phyloP scores from a whole-genome alignment of 2,329 filamentous ascomycete species.

The Graphilbum ipis-grandicollis region DNA sequence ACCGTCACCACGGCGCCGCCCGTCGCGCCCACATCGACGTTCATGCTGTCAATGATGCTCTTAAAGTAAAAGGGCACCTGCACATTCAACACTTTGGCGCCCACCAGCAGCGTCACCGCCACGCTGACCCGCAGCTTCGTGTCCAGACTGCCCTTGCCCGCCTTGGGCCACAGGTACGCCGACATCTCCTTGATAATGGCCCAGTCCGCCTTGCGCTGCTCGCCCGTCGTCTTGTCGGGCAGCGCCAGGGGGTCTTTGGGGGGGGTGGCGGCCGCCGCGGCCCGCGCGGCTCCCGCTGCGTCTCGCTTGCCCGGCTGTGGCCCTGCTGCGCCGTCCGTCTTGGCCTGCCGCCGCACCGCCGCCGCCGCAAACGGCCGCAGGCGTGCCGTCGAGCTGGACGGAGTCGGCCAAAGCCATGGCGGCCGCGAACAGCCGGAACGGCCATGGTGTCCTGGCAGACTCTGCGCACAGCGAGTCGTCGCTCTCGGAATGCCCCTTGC shows the following conservation, averaged over 20 bases:
- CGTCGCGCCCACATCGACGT: constrained; percentile 57
- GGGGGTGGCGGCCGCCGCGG: background rate
- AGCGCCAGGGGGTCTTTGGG: constrained; percentile 38
- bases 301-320: too few relatives aligned
- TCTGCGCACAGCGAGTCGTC: too few relatives aligned
- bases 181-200: constrained; percentile 98
- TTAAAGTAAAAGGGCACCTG: constrained; percentile 99
- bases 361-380: too few relatives aligned
- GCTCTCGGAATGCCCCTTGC: too few relatives aligned
- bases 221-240: constrained; percentile 53
- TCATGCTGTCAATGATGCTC: constrained; percentile 93
- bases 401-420: too few relatives aligned
- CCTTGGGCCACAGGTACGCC: constrained; percentile 90
- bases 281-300: background rate
- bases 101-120: constrained; percentile 68
- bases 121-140: constrained; percentile 74
- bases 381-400: too few relatives aligned
- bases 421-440: too few relatives aligned
- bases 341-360: too few relatives aligned
- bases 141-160: constrained; percentile 68
- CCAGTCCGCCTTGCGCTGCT: constrained; percentile 95
- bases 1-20: constrained; percentile 83
- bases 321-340: too few relatives aligned
- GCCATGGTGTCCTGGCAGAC: too few relatives aligned
- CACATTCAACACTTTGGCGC: constrained; percentile 90